A percentile compares a stretch with the other conserved stretches of the same genome.
phyloP scores from a whole-genome alignment of 805 yeast genomes.

The Torulaspora maleeae region DNA sequence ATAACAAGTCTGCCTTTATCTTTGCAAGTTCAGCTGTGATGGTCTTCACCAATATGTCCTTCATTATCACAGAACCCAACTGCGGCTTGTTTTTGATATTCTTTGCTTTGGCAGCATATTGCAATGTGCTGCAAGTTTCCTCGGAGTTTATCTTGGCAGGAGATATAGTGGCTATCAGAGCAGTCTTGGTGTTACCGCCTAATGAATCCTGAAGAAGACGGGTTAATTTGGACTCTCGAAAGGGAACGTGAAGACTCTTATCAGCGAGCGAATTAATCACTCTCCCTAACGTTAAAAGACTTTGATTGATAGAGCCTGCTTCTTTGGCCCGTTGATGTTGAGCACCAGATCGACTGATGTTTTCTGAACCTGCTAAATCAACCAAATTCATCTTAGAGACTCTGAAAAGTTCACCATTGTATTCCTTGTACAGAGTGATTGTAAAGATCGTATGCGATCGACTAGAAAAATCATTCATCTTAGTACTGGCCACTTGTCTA shows the following conservation, averaged over 20 bases:
- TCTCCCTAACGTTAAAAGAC: slow-evolving; percentile 79
- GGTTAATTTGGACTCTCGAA: slow-evolving; percentile 76
- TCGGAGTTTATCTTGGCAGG: slow-evolving; percentile 75
- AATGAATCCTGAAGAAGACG: slow-evolving; percentile 71
- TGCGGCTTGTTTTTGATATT: slow-evolving; percentile 72
- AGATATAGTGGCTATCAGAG: slow-evolving; percentile 80
- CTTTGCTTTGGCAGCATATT: slow-evolving; percentile 84
- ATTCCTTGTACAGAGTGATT: slow-evolving; percentile 51
- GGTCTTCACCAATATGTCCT: slow-evolving; percentile 44
- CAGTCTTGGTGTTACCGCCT: slow-evolving; percentile 86
- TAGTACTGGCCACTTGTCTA: slow-evolving; percentile 67
- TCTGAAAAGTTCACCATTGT: slow-evolving; percentile 44
- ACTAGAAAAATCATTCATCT: slow-evolving; percentile 67
- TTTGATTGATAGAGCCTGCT: slow-evolving; percentile 89
- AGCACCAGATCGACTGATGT: slow-evolving; percentile 84
- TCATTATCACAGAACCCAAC: slow-evolving; percentile 55
- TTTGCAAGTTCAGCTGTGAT: slow-evolving; percentile 46
- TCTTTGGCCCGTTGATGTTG: slow-evolving; percentile 81
- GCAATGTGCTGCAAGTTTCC: slow-evolving; percentile 80
- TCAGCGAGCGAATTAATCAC: slow-evolving; percentile 75
- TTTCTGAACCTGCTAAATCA: slow-evolving; percentile 94
- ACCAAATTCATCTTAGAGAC: slow-evolving; percentile 78
- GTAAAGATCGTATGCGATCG: slow-evolving; percentile 77
- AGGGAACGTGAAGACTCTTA: slow-evolving; percentile 69
- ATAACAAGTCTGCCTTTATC: slow-evolving; percentile 53